Evolutionary conservation across 192 early-diverging fungal genomes (phyloP).

Genomic region (Rhizoclosmatium globosum): DNA sequence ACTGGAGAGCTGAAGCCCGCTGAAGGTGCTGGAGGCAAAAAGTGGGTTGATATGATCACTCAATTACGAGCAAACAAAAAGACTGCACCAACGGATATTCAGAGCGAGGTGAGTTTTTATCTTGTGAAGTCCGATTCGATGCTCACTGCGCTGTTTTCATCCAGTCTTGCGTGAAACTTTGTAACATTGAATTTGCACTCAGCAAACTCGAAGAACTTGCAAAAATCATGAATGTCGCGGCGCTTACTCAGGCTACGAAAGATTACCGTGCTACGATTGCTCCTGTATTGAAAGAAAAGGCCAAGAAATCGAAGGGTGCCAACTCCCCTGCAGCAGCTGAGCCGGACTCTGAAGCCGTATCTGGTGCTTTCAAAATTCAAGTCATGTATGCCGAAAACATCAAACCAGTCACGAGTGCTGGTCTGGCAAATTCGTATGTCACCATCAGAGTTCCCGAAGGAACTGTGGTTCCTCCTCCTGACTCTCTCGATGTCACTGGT

Average conservation of each 20-base stretch:
- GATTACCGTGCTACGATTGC: slow-evolving; percentile 56
- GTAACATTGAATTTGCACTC: slow-evolving; percentile 64
- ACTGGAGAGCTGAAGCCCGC: slow-evolving; percentile 52
- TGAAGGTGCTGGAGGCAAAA: slow-evolving; percentile 3
- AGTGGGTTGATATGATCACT: slow-evolving; percentile 45
- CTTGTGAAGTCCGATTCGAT: background rate
- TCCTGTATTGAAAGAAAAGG: slow-evolving; percentile 37
- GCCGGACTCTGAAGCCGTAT: slow-evolving; percentile 45
- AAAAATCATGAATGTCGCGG: slow-evolving; percentile 58
- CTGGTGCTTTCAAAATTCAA: slow-evolving; percentile 57
- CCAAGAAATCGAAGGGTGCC: slow-evolving; percentile 13
- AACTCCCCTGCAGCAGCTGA: slow-evolving; percentile 40
- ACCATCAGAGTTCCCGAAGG: slow-evolving; percentile 64
- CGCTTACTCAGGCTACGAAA: slow-evolving; percentile 47
- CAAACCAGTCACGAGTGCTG: slow-evolving; percentile 63
- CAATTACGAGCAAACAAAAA: slow-evolving; percentile 35
- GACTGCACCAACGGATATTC: slow-evolving; percentile 58
- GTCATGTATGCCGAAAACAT: slow-evolving; percentile 64
- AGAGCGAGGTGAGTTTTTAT: slow-evolving; percentile 48
- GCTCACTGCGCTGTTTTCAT: background rate
- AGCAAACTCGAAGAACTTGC: slow-evolving; percentile 63
- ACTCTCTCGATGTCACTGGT: slow-evolving; percentile 38
- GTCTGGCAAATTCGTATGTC: slow-evolving; percentile 59
- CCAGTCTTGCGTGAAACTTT: slow-evolving; percentile 66
- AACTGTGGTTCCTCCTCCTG: slow-evolving; percentile 53